Evolutionary conservation across 2,329 filamentous ascomycete species (phyloP).

Genomic region (Arthrobotrys sinensis): DNA sequence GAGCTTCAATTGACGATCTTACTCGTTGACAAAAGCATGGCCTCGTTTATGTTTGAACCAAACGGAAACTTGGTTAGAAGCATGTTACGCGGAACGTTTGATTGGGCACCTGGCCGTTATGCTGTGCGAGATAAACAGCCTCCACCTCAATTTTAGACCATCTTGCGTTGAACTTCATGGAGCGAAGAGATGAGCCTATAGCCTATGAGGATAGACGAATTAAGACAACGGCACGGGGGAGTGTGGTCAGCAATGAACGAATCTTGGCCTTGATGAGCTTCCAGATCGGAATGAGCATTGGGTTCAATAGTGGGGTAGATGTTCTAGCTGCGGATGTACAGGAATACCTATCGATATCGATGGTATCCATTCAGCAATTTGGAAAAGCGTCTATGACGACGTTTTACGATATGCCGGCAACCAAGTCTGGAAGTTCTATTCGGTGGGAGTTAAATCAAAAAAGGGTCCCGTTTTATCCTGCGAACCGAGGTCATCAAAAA

Average conservation of each 20-base stretch:
- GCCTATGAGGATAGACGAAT: conserved; percentile 51
- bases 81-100: conserved; percentile 39
- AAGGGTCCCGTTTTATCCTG: conserved; percentile 28
- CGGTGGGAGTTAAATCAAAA: conserved; percentile 36
- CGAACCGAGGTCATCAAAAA: conserved; percentile 43
- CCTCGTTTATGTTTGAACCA: conserved; percentile 14
- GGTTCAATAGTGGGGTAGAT: conserved; percentile 6
- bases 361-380: conserved; percentile 27
- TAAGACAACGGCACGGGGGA: conserved; percentile 55
- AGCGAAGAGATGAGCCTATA: conserved; percentile 33
- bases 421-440: conserved; percentile 35
- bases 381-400: conserved; percentile 39
- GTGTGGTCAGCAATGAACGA: conserved; percentile 10
- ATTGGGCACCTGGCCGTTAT: conserved; percentile 55
- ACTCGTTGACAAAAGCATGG: conserved; percentile 37
- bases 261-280: conserved; percentile 40
- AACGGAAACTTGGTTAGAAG: conserved; percentile 42
- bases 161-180: conserved; percentile 15
- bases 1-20: conserved; percentile 37
- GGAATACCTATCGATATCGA: conserved; percentile 31
- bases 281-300: conserved; percentile 22
- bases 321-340: conserved; percentile 8
- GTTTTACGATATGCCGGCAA: conserved; percentile 30
- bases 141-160: conserved; percentile 30
- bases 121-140: conserved; percentile 28